Evolutionary conservation across 1,284 basidiomycete genomes (phyloP), one percentile per base, ranked within the genome.

Genomic region (Cutaneotrichosporon cavernicola): DNA sequence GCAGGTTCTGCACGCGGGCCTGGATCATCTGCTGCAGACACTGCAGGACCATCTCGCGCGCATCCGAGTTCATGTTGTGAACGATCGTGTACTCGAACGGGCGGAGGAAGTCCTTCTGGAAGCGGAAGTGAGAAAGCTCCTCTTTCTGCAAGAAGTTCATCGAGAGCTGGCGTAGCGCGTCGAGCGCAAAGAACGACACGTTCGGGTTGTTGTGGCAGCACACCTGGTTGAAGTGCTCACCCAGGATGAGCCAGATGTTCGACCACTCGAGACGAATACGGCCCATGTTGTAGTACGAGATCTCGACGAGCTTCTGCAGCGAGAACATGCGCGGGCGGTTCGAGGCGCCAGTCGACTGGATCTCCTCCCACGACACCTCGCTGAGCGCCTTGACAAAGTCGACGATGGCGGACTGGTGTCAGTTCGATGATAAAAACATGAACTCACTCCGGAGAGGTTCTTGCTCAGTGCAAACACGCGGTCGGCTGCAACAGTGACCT

Each of bases 81-180:
- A 90, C 86, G 91, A 99, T 99, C 1, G 97, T 95, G 79, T 97
- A 90, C 82, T 99, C 95, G 78, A 99, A 99, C 1, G 97, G 97
- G 76, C 93, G 91, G 62, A 99, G 81, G 81, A 99, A 99, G 78
- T 99, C 97, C 80, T 99, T 99, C 74, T 99, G 97, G 82, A 99
- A 99, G 76, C 96, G 94, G 86, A 99, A 99, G 82, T 98, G 94
- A 0, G 93, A 88, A 69, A 99, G 79, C 79, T 99, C 97, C 77
- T 99, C 96, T 81, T 99, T 99, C 81, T 99, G 97, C 74, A 99
- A 84, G 81, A 99, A 99, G 55, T 96, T 89, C 92, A 97, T 97
- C 3, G 97, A 95, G 47, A 99, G 83, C 81, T 99, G 97, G 31
- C 97, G 89, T n/a, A 99, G 85, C 6, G 97, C 93, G 80, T 99